Evolutionary conservation across 768 basidiomycete species (phyloP).

Genomic region (Kwoniella sp.): DNA sequence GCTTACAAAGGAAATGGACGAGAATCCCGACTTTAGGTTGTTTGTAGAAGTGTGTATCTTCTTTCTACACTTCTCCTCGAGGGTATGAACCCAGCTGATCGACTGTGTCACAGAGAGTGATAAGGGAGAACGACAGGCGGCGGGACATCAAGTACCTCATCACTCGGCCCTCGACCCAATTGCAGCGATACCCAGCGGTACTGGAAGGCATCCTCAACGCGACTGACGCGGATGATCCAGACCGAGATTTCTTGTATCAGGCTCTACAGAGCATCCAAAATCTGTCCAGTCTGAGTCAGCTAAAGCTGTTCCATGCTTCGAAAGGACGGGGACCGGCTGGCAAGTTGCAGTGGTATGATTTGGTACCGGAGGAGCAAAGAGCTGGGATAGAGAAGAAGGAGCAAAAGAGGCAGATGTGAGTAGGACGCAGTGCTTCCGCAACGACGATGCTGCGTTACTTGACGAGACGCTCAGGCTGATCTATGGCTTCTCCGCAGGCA

Average conservation of each 20-base stretch:
- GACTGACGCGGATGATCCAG: conserved; percentile 77
- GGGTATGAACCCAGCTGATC: not conserved
- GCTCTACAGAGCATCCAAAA: conserved; percentile 82
- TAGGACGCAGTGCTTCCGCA: not conserved
- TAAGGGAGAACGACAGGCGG: conserved; percentile 64
- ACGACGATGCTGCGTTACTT: no score
- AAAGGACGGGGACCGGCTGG: conserved; percentile 78
- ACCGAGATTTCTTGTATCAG: conserved; percentile 77
- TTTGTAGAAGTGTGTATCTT: conserved; percentile 71
- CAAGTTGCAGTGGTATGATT: conserved; percentile 88
- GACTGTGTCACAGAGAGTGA: conserved; percentile 58
- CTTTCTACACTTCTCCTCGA: not conserved
- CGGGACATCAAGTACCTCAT: conserved; percentile 77
- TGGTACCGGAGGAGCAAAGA: conserved; percentile 71
- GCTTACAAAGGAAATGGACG: conserved; percentile 81
- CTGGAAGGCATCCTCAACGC: conserved; percentile 84
- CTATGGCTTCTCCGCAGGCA: conserved; percentile 61
- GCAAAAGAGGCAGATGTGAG: conserved; percentile 81
- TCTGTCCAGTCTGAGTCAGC: conserved; percentile 75
- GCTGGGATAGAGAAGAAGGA: conserved; percentile 71
- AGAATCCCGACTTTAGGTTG: conserved; percentile 75
- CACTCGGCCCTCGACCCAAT: conserved; percentile 75
- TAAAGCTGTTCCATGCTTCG: conserved; percentile 85
- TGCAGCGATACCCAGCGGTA: conserved; percentile 80
- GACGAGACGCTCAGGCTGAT: not conserved